Percentiles rank a stretch among this genome's conserved stretches.
Evolutionary conservation across 306 rosid species (phyloP).

Genomic region (Trichosanthes truncata): DNA sequence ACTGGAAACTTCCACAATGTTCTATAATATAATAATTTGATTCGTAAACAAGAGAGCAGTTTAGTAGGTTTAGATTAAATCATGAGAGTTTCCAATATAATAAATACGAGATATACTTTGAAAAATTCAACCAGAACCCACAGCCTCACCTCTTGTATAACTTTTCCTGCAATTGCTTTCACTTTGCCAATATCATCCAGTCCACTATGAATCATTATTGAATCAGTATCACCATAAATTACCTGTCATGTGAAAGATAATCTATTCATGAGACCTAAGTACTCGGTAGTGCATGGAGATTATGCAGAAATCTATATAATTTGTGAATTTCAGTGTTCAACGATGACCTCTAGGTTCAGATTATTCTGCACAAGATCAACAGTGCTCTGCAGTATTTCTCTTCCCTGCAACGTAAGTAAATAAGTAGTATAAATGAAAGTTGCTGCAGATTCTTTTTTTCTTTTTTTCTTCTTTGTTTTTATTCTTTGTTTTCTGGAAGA

Average conservation of each 20-base stretch:
- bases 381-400: slow-evolving; percentile 90
- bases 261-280: not conserved
- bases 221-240: slow-evolving; percentile 94
- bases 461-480: not conserved
- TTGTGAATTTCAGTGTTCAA: slow-evolving; percentile 1
- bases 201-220: slow-evolving; percentile 94
- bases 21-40: not conserved
- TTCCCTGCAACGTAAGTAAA: slow-evolving; percentile 54
- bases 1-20: not conserved
- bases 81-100: not conserved
- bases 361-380: slow-evolving; percentile 93
- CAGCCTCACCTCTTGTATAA: slow-evolving; percentile 75
- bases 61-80: not conserved
- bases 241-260: slow-evolving; percentile 45
- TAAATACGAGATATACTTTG: not conserved
- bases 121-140: slow-evolving; percentile 7
- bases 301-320: slow-evolving; percentile 6
- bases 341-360: slow-evolving; percentile 81
- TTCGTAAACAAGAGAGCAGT: not conserved
- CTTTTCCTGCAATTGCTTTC: slow-evolving; percentile 71
- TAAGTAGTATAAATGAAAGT: not conserved
- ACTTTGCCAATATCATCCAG: slow-evolving; percentile 77
- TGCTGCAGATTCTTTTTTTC: not conserved
- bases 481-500: not conserved
- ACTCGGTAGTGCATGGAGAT: not conserved